These are phyloP conservation scores for Geopyxis carbonaria DNA, from an alignment of 495 filamentous ascomycete species.

Conservation along the genomic window DNA sequence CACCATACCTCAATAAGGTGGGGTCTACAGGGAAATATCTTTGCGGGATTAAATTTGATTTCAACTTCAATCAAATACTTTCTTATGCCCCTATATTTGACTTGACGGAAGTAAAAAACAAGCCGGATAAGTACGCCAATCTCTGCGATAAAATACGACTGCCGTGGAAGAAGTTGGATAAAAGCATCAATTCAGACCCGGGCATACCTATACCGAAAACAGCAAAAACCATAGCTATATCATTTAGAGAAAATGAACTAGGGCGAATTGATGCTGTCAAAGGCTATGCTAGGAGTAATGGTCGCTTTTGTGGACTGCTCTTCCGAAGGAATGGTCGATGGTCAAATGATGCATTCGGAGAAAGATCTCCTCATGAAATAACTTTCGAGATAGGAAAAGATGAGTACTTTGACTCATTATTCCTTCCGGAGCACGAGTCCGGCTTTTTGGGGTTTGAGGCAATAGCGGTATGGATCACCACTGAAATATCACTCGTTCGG, in stretches of 20 bases:
- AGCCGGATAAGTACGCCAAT: not conserved
- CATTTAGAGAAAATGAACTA: slow-evolving; percentile 13
- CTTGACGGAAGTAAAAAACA: too few species aligned
- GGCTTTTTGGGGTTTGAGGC: slow-evolving; percentile 4
- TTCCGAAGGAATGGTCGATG: slow-evolving; percentile 18
- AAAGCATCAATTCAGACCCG: not conserved
- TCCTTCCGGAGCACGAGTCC: slow-evolving; percentile 8
- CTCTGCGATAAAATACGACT: not conserved
- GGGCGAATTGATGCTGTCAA: slow-evolving; percentile 19
- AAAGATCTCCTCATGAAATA: slow-evolving; percentile 19
- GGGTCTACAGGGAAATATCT: slow-evolving; percentile 13
- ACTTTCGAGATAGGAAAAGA: slow-evolving; percentile 15
- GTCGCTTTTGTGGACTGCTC: slow-evolving; percentile 19
- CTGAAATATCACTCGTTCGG: not conserved
- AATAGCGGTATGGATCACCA: slow-evolving; percentile 13
- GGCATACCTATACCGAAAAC: not conserved
- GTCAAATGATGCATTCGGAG: slow-evolving; percentile 17
- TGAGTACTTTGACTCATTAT: slow-evolving; percentile 19
- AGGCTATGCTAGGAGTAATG: slow-evolving; percentile 18
- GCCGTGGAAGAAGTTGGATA: slow-evolving; percentile 11
- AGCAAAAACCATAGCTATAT: slow-evolving; percentile 4
- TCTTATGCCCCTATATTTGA: slow-evolving; percentile 22
- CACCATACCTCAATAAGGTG: slow-evolving; percentile 8
- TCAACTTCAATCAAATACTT: slow-evolving; percentile 19
- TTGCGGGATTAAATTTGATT: slow-evolving; percentile 20